A percentile compares a stretch with the other conserved stretches of the same genome.
phyloP scores from a whole-genome alignment of 495 filamentous ascomycete genomes.

The Xylaria longipes region DNA sequence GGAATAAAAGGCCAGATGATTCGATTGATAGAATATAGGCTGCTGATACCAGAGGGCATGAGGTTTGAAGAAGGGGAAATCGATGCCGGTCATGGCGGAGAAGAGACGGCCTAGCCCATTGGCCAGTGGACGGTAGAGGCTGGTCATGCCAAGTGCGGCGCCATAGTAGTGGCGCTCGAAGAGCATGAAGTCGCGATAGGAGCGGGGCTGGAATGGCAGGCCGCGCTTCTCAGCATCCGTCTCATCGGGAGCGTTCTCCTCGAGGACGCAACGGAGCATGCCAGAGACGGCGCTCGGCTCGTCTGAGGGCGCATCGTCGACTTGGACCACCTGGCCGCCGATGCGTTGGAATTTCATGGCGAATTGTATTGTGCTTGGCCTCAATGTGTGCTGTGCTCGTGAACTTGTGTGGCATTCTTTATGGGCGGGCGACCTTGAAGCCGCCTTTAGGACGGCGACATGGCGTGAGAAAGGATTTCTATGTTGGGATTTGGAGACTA shows the following conservation, averaged over 20 bases:
- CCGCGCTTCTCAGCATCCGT: conserved; percentile 12
- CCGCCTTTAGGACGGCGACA: no score
- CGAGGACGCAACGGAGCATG: conserved; percentile 20
- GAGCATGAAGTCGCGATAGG: conserved; percentile 30
- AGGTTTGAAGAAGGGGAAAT: conserved; percentile 28
- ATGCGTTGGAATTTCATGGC: conserved; percentile 21
- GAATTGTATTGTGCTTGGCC: background rate
- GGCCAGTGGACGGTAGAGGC: conserved; percentile 15
- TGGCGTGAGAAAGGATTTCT: no score
- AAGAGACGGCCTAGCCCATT: conserved; percentile 6
- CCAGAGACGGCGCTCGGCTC: background rate
- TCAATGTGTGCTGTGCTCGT: background rate
- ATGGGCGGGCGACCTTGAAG: no score
- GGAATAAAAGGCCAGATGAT: conserved; percentile 27
- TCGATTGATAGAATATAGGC: conserved; percentile 29
- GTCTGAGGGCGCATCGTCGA: background rate
- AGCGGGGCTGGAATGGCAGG: conserved; percentile 28
- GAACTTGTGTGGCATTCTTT: no score
- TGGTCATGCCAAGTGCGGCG: conserved; percentile 27
- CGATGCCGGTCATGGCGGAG: conserved; percentile 17
- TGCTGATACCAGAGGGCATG: conserved; percentile 26
- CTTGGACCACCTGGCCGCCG: background rate
- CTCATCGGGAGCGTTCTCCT: conserved; percentile 18
- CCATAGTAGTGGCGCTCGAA: conserved; percentile 28
- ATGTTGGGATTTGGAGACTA: no score